Evolutionary conservation across 2,329 filamentous ascomycete genomes (phyloP), one percentile per base, ranked within the genome.

Genomic region (Dothideomycetes sp.): DNA sequence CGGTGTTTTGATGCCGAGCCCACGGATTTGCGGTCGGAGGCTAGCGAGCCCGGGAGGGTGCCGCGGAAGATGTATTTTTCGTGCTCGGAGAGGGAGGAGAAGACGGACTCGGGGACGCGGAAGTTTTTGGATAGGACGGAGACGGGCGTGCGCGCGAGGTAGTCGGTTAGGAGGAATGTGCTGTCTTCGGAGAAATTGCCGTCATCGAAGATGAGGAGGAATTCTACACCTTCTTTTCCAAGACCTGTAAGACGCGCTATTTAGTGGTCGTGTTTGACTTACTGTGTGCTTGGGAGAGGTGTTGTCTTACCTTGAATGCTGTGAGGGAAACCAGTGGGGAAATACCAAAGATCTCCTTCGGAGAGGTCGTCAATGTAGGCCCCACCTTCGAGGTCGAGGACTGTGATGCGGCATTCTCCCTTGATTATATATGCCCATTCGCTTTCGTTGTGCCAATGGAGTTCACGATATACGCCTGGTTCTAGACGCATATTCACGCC

Each of bases 21-120:
- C 48, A 81, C 77, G 19, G 70, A 57, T 33, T 74, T 72, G 24
- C 75, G 70, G 54, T 85, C 81, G 7, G 81, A 67, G 7, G 76
- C 68, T 48, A 85, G 79, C 15, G 76, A 66, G 3, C 70, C 75
- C 0, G 81, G 81, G 2, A 69, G 60, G 0, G 73, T 73, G 43
- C 81, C 82, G 50, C 81, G 72, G 66, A 87, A 87, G 55, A 87
- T 87, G 65, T 85, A 87, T 49, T 84, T 82, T 50, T 87, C 66
- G 5, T 68, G 63, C 36, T 73, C 59, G 3, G 81, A 81, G 9
- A 85, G 69, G 45, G 80, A 69, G 12, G 74, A 70, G 51, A 88
- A 86, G 19, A 85, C 66, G 51, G 84, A 75, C 0, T 81, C 75
- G 0, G 75, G 71, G 1, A 87, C 64, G 53, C 83, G 76, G 59